These are phyloP conservation scores for Tricholoma hemisulphureum DNA, from an alignment of 768 basidiomycete genomes.

Conservation along the genomic window DNA sequence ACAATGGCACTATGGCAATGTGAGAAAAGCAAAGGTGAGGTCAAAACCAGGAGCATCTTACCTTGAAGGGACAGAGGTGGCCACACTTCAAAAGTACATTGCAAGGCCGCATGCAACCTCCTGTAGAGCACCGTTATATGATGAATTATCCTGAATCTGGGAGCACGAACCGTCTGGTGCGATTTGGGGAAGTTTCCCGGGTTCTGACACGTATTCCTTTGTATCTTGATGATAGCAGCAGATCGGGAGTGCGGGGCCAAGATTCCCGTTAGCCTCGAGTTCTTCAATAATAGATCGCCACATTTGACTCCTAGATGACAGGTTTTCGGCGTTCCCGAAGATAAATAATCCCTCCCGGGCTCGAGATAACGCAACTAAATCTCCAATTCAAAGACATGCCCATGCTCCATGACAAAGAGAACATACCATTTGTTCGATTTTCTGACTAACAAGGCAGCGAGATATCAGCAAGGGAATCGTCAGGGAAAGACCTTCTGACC, in stretches of 20 bases:
- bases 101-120: slow-evolving; percentile 64
- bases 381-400: slow-evolving; percentile 3
- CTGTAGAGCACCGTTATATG: slow-evolving; percentile 25
- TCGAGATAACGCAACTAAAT: slow-evolving; percentile 65
- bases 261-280: slow-evolving; percentile 42
- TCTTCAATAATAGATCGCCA: slow-evolving; percentile 62
- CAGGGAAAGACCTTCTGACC: slow-evolving; percentile 33
- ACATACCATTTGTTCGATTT: slow-evolving; percentile 53
- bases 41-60: slow-evolving; percentile 20
- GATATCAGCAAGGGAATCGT: not conserved
- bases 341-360: slow-evolving; percentile 75
- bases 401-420: not conserved
- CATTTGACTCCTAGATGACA: slow-evolving; percentile 49
- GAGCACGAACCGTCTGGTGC: slow-evolving; percentile 55
- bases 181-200: slow-evolving; percentile 47
- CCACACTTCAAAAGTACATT: slow-evolving; percentile 55
- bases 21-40: not conserved
- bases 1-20: slow-evolving; percentile 63
- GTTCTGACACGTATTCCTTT: slow-evolving; percentile 41
- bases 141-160: not conserved
- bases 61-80: slow-evolving; percentile 63
- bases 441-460: slow-evolving; percentile 40
- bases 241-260: slow-evolving; percentile 57
- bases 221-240: slow-evolving; percentile 54
- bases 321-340: slow-evolving; percentile 61